Evolutionary conservation across 768 basidiomycete species (phyloP).

Genomic region (Russula olivacea): DNA sequence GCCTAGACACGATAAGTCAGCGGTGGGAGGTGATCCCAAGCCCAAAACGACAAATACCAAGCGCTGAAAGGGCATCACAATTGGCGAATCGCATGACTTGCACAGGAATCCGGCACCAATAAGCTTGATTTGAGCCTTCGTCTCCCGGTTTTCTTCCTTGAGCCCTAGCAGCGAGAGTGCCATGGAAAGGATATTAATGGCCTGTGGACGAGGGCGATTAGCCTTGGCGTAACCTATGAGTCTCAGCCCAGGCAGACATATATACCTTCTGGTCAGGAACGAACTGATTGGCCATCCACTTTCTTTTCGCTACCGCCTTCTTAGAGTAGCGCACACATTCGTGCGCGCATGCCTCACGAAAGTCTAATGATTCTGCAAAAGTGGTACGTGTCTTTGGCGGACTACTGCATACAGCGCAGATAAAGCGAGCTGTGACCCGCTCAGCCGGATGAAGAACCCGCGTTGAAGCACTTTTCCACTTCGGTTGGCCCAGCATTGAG

Average conservation of each 20-base stretch:
- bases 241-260: background rate
- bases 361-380: constrained; percentile 45
- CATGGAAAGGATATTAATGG: constrained; percentile 15
- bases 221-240: constrained; percentile 4
- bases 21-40: background rate
- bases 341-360: constrained; percentile 54
- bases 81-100: constrained; percentile 14
- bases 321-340: constrained; percentile 37
- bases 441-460: constrained; percentile 49
- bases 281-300: constrained; percentile 50
- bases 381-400: constrained; percentile 33
- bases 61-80: constrained; percentile 21
- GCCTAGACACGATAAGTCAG: constrained; percentile 1
- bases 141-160: constrained; percentile 4
- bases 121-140: background rate
- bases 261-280: constrained; percentile 54
- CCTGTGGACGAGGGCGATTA: constrained; percentile 11
- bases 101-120: constrained; percentile 13
- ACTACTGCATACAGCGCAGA: constrained; percentile 47
- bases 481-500: constrained; percentile 42
- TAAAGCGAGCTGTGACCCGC: constrained; percentile 53
- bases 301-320: constrained; percentile 29
- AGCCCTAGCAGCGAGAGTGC: constrained; percentile 1
- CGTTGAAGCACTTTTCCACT: constrained; percentile 48
- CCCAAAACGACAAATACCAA: constrained; percentile 6